phyloP scores from a whole-genome alignment of 257 asterid species.

The Gentiana dahurica region DNA sequence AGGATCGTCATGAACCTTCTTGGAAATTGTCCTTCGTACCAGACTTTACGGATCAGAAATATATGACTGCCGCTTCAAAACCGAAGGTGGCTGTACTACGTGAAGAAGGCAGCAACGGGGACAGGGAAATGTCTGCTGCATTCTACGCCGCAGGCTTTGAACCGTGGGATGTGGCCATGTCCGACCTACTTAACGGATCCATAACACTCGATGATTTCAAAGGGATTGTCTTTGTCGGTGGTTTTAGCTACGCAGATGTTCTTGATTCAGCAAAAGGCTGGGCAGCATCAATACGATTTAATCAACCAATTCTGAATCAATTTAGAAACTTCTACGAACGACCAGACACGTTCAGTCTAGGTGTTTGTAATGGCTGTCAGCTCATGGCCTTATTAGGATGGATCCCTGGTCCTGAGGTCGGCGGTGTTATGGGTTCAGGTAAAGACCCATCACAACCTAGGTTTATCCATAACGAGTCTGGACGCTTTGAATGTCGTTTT shows the following conservation, averaged over 20 bases:
- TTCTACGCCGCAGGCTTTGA: constrained; percentile 87
- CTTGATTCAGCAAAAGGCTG: constrained; percentile 95
- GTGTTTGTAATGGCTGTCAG: constrained; percentile 96
- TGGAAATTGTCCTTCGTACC: constrained; percentile 79
- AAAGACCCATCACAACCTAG: constrained; percentile 87
- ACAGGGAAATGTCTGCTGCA: constrained; percentile 95
- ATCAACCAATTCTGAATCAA: constrained; percentile 54
- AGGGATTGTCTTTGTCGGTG: constrained; percentile 84
- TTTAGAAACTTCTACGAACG: constrained; percentile 77
- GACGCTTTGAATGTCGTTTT: constrained; percentile 83
- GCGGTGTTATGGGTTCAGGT: constrained; percentile 50
- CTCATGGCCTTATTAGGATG: constrained; percentile 96
- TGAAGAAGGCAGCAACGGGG: constrained; percentile 97
- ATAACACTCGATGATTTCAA: constrained; percentile 41
- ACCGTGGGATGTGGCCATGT: constrained; percentile 91
- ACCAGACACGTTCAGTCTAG: constrained; percentile 76
- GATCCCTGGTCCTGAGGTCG: constrained; percentile 80
- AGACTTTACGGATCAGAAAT: constrained; percentile 35
- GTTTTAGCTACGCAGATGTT: constrained; percentile 93
- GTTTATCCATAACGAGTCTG: constrained; percentile 76
- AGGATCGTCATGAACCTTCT: constrained; percentile 49
- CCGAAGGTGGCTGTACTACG: constrained; percentile 87
- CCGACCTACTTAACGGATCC: constrained; percentile 75
- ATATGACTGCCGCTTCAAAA: constrained; percentile 37
- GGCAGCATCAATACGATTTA: constrained; percentile 87